phyloP scores from a whole-genome alignment of 2,329 filamentous ascomycete species.

The Alternaria atra region DNA sequence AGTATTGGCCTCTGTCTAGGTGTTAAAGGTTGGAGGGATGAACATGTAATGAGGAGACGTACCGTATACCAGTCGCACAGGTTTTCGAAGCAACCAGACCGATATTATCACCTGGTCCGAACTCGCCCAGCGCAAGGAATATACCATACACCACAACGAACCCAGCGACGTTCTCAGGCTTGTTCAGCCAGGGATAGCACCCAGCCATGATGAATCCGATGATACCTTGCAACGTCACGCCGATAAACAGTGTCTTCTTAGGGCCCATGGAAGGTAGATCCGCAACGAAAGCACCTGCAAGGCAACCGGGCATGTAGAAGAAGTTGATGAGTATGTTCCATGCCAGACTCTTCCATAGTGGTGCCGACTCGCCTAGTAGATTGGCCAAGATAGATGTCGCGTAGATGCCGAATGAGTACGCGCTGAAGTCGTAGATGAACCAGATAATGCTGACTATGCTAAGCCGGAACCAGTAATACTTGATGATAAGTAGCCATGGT shows the following conservation, averaged over 20 bases:
- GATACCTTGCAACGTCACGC: slow-evolving; percentile 75
- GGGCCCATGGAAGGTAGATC: slow-evolving; percentile 77
- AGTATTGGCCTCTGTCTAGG: slow-evolving; percentile 70
- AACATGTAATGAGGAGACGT: slow-evolving; percentile 11
- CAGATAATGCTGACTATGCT: slow-evolving; percentile 64
- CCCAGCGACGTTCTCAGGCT: slow-evolving; percentile 71
- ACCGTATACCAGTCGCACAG: slow-evolving; percentile 80
- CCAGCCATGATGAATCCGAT: slow-evolving; percentile 92
- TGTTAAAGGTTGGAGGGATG: background rate
- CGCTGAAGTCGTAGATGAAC: slow-evolving; percentile 73
- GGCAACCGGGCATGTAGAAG: slow-evolving; percentile 86
- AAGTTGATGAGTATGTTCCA: slow-evolving; percentile 90
- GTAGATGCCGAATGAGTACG: slow-evolving; percentile 88
- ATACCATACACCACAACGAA: slow-evolving; percentile 84
- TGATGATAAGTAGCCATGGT: slow-evolving; percentile 55
- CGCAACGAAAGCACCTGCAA: slow-evolving; percentile 77
- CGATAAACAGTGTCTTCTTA: slow-evolving; percentile 74
- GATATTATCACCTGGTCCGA: slow-evolving; percentile 92
- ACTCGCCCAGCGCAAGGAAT: slow-evolving; percentile 79
- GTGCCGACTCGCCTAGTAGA: slow-evolving; percentile 66
- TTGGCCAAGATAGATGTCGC: slow-evolving; percentile 76
- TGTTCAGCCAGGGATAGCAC: slow-evolving; percentile 74
- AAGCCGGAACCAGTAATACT: slow-evolving; percentile 65
- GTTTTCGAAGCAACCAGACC: slow-evolving; percentile 87
- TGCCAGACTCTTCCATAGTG: slow-evolving; percentile 80